Evolutionary conservation across 1,284 basidiomycete genomes (phyloP), one percentile per base, ranked within the genome.

Genomic region (Fomitopsis betulina): DNA sequence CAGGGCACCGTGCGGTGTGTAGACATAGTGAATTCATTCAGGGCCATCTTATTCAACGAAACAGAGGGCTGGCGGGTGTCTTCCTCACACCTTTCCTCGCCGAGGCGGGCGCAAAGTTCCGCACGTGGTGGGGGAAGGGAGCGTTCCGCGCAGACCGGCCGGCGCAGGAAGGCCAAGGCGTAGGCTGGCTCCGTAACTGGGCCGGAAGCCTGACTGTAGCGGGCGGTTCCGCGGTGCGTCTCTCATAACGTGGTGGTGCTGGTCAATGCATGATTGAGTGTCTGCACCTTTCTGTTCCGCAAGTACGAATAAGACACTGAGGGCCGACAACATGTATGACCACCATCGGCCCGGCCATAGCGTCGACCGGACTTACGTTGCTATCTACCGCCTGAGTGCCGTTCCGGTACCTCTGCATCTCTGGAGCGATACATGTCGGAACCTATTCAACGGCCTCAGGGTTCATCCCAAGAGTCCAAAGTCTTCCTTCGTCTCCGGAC

Each of bases 1-100:
- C 88, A 90, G 67, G 89, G 88, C n/a, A 75, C 80, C n/a, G 64
- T 87, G 25, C 88, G 87, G 88, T 88, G 62, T 58, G 78, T 69
- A 10, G 19, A 35, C 39, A 30, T 10, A 39, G 43, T 39, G 38
- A 23, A 27, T 43, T 32, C 32, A 38, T 15, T 23, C 40, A 12
- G 39, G 50, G 19, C 8, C 54, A 33, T 30, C 13, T 21, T 19
- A 19, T 8, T 27, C 19, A 43, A 38, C 9, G 23, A 23, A 17
- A 3, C 50, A 72, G 70, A 68, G 69, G 69, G 5, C 59, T 69
- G 9, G 63, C 64, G 27, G 57, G 65, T 23, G 60, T 65, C 37
- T 69, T 65, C 60, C 50, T 70, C 3, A 55, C 59, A 0, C 69
- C 68, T 2, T 47, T 64, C 13, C 53, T 63, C 15, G 56, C 61